phyloP scores from a whole-genome alignment of 176 grass and related monocot species.

The Ampelocalamus luodianensis region DNA sequence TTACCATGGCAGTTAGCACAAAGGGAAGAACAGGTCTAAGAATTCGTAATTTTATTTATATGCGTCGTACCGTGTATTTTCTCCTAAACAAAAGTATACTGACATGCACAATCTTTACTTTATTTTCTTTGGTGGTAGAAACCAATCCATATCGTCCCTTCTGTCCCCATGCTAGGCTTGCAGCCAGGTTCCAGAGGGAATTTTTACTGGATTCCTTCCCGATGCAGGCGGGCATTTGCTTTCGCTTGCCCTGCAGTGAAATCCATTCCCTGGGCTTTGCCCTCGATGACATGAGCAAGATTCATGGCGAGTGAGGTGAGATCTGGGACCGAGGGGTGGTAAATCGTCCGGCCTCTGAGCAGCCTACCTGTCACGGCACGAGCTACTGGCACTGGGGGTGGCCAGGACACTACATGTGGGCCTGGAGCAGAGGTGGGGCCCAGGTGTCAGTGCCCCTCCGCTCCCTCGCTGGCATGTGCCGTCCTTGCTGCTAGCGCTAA shows the following conservation, averaged over 20 bases:
- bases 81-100: not conserved
- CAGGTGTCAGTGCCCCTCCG: constrained; percentile 17
- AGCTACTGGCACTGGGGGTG: not conserved
- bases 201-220: constrained; percentile 36
- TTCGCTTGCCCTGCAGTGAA: constrained; percentile 34
- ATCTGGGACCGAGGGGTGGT: not conserved
- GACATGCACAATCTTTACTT: not conserved
- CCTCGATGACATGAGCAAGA: constrained; percentile 14
- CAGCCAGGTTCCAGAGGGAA: constrained; percentile 24
- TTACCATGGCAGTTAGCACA: too few relatives aligned
- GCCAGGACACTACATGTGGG: constrained; percentile 7
- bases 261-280: not conserved
- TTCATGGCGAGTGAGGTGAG: not conserved
- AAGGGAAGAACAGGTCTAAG: not conserved
- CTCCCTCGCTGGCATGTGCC: constrained; percentile 10
- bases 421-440: not conserved
- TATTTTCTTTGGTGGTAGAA: not conserved
- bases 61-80: too few relatives aligned
- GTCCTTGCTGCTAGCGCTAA: not conserved
- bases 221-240: not conserved
- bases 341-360: constrained; percentile 5
- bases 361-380: constrained; percentile 35
- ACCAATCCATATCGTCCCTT: constrained; percentile 34
- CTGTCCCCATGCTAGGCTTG: constrained; percentile 2
- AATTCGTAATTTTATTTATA: not conserved